These are phyloP conservation scores for Kodamaea neixiangensis DNA, from an alignment of 805 yeast species.

Conservation along the genomic window DNA sequence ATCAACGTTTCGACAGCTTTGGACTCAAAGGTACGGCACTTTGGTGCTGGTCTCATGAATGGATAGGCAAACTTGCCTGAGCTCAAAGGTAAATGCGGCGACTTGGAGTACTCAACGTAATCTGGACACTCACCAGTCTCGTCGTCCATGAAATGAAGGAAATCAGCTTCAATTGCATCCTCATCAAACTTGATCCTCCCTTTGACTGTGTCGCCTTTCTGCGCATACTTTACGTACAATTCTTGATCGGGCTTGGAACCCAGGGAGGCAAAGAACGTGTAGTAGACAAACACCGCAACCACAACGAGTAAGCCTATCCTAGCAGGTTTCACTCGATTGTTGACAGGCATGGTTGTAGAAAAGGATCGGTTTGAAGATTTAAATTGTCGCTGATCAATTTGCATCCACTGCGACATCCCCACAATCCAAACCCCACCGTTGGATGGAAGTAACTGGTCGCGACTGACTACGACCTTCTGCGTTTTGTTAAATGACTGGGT, in stretches of 20 bases:
- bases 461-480: too few species aligned
- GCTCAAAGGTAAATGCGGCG: conserved; percentile 57
- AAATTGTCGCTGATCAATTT: not conserved
- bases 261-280: not conserved
- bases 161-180: conserved; percentile 3
- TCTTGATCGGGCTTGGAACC: not conserved
- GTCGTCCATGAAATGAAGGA: conserved; percentile 3
- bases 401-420: not conserved
- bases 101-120: conserved; percentile 60
- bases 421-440: too few species aligned
- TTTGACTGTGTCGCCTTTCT: conserved; percentile 2
- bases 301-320: not conserved
- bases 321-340: not conserved
- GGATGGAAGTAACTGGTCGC: too few species aligned
- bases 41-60: conserved; percentile 69
- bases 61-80: conserved; percentile 60
- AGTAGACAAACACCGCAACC: not conserved
- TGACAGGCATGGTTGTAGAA: not conserved
- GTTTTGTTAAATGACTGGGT: not conserved
- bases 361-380: not conserved
- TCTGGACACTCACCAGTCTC: conserved; percentile 49
- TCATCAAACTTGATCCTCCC: conserved; percentile 2
- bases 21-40: conserved; percentile 75
- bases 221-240: not conserved
- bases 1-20: conserved; percentile 62